Base-by-base conservation (phyloP, 805 yeast genomes). In the Zygotorulaspora danielsina region DNA sequence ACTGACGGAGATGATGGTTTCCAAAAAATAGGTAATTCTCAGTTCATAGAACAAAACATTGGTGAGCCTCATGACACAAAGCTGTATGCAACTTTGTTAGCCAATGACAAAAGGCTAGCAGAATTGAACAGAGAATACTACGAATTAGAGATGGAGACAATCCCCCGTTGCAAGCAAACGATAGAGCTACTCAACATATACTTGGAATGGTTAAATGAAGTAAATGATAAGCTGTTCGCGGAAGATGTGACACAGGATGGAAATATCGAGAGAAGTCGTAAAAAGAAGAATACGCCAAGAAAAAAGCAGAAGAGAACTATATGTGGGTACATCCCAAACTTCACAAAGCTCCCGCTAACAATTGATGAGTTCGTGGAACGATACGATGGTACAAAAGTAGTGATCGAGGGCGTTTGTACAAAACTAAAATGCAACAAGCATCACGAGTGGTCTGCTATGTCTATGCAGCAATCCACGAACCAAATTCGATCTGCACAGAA, bases 131-230 rank as follows among this genome's bases (percentile, higher is more conserved):
- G 32, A 2, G 44, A 49, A n/a, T 27, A 35, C 15, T 28, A 32
- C 7, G 49, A 46, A 6, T 34, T 45, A 27, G 40, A 44, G n/a
- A 40, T 41, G 9, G 36, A 32, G 25, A 48, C 52, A 5, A 33
- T 45, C 6, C 51, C 55, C 4, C 33, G 32, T 11, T 27, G 50
- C 3, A 43, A 46, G 19, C 19, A 44, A 2, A 38, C 38, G 18
- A 31, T 52, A 6, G 44, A 38, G 9, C 10, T 20, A 8, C 38
- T 61, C 9, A 47, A 48, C 10, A 38, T 28, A 4, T 59, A 58
- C 37, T 34, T 71, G 36, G 67, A 70, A 2, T 49, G 64, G 64
- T 34, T 61, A 12, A 49, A 48, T 8, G 38, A 44, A 3, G 45
- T 57, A 5, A 60, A 54, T 27, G 33, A 29, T n/a, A 47, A 40